Conservation (phyloP, 2,329 filamentous ascomycete species). For the Epichloe uncinata region DNA sequence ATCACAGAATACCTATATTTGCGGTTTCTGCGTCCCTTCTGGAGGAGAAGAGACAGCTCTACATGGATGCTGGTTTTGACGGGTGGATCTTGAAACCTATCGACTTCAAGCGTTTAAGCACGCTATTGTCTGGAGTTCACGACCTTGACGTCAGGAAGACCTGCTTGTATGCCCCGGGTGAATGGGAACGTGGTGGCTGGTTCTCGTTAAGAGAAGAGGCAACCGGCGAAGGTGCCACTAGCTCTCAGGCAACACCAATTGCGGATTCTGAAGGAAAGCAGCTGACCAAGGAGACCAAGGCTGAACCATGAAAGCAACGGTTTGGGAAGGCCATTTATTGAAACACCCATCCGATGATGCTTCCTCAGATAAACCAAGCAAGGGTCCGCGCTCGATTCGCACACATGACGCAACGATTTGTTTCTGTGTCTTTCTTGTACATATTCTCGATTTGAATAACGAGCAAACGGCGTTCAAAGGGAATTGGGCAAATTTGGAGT, state of each 20-base stretch:
- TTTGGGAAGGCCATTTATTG: not conserved
- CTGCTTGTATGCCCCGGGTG: constrained; percentile 56
- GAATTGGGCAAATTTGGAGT: not conserved
- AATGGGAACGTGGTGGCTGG: constrained; percentile 84
- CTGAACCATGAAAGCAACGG: not conserved
- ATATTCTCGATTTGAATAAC: not conserved
- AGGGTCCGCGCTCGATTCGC: not conserved
- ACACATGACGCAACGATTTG: not conserved
- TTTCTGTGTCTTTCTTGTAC: not conserved
- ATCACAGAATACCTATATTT: constrained; percentile 65
- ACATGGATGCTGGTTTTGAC: constrained; percentile 70
- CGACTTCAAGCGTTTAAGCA: constrained; percentile 60
- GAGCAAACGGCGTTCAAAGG: not conserved
- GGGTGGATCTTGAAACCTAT: constrained; percentile 87
- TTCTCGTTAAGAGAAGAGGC: constrained; percentile 30
- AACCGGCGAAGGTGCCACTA: constrained; percentile 5
- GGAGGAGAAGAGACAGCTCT: constrained; percentile 54
- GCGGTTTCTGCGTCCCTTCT: constrained; percentile 74
- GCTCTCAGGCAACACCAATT: constrained; percentile 16
- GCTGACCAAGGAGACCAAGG: not conserved
- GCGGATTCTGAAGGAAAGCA: constrained; percentile 8
- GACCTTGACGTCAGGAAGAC: constrained; percentile 42
- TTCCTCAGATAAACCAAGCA: not conserved
- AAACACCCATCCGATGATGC: not conserved
- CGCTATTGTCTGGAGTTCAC: constrained; percentile 56